Evolutionary conservation across 345 rosid species (phyloP).

Genomic region (Salix purpurea): DNA sequence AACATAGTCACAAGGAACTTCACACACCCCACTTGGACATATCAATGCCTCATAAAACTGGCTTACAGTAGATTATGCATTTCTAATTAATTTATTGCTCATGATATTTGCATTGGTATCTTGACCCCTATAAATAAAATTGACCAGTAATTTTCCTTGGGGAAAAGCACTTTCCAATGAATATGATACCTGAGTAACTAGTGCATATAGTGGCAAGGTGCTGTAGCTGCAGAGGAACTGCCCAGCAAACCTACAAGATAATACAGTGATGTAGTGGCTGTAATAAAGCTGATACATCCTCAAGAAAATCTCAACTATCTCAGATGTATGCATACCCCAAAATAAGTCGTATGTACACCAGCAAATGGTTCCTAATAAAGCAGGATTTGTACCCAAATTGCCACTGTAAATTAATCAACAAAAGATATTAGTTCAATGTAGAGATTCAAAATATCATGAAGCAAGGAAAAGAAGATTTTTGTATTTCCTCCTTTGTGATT

Average conservation of each 20-base stretch:
- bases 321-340: conserved; percentile 56
- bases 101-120: not conserved
- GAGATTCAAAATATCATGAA: not conserved
- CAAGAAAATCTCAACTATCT: not conserved
- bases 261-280: not conserved
- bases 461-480: not conserved
- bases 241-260: conserved; percentile 60
- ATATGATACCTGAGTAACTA: conserved; percentile 70
- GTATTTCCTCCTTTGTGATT: not conserved
- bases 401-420: conserved; percentile 57
- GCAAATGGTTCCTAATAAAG: conserved; percentile 65
- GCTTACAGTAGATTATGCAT: not conserved
- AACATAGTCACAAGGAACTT: not conserved
- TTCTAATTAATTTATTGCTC: not conserved
- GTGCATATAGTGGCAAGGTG: conserved; percentile 89
- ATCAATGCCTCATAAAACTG: not conserved
- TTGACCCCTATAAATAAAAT: not conserved
- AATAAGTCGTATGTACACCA: conserved; percentile 68
- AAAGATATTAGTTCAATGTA: conserved; percentile 10
- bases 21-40: not conserved
- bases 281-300: not conserved
- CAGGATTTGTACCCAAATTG: conserved; percentile 93
- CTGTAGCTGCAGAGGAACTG: conserved; percentile 96
- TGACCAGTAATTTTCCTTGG: not conserved
- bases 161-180: not conserved